Evolutionary conservation across 257 asterid genomes (phyloP).

Genomic region (Henckelia pumila): DNA sequence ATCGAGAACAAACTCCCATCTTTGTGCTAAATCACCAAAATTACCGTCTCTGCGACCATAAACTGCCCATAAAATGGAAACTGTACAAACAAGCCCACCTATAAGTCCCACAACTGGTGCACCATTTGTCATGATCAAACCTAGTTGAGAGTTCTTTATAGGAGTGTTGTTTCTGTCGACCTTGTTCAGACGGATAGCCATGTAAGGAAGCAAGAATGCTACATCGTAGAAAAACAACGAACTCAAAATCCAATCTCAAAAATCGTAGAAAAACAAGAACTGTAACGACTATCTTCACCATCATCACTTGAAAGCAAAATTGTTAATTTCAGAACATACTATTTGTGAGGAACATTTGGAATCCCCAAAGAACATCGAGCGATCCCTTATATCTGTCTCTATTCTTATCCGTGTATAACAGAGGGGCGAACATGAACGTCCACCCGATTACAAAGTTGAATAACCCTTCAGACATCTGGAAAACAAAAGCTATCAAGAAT

Average conservation of each 20-base stretch:
- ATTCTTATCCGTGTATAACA: slow-evolving; percentile 76
- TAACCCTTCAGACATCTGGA: slow-evolving; percentile 89
- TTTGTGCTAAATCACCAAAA: slow-evolving; percentile 54
- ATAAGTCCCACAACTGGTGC: slow-evolving; percentile 66
- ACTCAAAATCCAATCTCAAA: not conserved
- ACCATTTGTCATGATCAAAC: slow-evolving; percentile 60
- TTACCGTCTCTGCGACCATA: slow-evolving; percentile 72
- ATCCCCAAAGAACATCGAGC: slow-evolving; percentile 73
- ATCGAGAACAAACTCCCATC: slow-evolving; percentile 59
- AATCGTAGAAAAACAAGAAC: not conserved
- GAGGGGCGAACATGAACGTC: slow-evolving; percentile 88
- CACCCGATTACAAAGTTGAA: slow-evolving; percentile 94
- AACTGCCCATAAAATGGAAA: slow-evolving; percentile 68
- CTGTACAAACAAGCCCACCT: slow-evolving; percentile 57
- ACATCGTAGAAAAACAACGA: slow-evolving; percentile 30
- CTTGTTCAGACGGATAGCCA: slow-evolving; percentile 79
- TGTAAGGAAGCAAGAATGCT: slow-evolving; percentile 92
- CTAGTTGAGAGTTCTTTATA: slow-evolving; percentile 50
- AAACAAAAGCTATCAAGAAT: slow-evolving; percentile 22
- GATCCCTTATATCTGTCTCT: slow-evolving; percentile 76
- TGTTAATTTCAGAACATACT: slow-evolving; percentile 46
- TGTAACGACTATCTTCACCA: not conserved
- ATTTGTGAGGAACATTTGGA: slow-evolving; percentile 94
- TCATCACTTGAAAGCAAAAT: not conserved
- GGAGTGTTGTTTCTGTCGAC: slow-evolving; percentile 36